These are phyloP conservation scores for Podosphaera fusca DNA, from an alignment of 2,329 filamentous ascomycete species.

Conservation along the genomic window DNA sequence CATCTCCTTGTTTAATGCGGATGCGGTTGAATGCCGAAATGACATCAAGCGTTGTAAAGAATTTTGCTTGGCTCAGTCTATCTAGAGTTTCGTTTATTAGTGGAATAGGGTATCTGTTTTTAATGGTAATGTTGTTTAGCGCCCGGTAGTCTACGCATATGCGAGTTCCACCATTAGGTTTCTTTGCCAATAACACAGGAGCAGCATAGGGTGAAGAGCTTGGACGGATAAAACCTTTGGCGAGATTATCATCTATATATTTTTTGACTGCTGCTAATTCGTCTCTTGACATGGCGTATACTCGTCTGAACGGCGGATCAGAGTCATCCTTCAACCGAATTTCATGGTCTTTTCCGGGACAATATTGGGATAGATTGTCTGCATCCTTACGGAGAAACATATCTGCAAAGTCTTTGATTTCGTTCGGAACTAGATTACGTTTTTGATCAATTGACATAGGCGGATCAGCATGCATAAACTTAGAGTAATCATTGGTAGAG, in stretches of 20 bases:
- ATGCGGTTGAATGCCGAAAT: neutral
- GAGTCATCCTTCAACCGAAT: too few species aligned
- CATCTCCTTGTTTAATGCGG: neutral
- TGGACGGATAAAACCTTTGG: conserved; percentile 1
- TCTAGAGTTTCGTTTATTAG: neutral
- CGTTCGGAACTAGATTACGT: neutral
- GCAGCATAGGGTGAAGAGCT: too few species aligned
- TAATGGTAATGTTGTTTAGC: conserved; percentile 2
- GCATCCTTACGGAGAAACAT: neutral
- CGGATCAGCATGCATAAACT: neutral
- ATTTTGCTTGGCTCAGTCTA: neutral
- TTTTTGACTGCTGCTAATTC: neutral
- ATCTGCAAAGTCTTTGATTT: neutral
- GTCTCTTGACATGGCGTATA: neutral
- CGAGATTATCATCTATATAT: neutral
- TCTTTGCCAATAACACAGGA: too few species aligned
- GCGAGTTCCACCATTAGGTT: too few species aligned
- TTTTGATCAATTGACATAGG: neutral
- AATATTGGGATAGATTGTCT: neutral
- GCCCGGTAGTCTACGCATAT: too few species aligned
- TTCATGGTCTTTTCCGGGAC: neutral
- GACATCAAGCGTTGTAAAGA: neutral
- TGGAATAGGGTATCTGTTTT: conserved; percentile 1
- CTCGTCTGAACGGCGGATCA: too few species aligned
- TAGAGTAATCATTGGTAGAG: neutral